These are phyloP conservation scores for Syncephalastrum sp. DNA, from an alignment of 371 early-diverging fungal species.

Conservation along the genomic window DNA sequence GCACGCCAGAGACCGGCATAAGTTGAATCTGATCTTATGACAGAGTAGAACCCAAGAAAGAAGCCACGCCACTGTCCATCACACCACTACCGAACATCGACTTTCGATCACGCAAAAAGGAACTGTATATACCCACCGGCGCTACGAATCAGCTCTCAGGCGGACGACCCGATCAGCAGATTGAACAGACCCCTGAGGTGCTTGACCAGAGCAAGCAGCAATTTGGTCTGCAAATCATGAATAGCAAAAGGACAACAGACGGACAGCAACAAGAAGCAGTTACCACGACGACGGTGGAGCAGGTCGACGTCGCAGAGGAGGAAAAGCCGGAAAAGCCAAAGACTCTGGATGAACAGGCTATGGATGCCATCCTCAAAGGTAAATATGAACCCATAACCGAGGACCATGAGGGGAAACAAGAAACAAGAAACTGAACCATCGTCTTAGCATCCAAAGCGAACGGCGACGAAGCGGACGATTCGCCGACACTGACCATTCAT, in stretches of 20 bases:
- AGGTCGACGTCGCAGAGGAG: constrained; percentile 10
- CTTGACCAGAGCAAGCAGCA: constrained; percentile 8
- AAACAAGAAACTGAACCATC: not conserved
- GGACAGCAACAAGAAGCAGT: constrained; percentile 7
- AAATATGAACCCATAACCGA: not conserved
- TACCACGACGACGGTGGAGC: constrained; percentile 12
- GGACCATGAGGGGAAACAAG: not conserved
- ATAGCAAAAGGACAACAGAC: constrained; percentile 4
- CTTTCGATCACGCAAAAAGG: constrained; percentile 49
- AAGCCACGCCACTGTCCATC: constrained; percentile 43
- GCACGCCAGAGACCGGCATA: no score
- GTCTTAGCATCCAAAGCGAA: constrained; percentile 39
- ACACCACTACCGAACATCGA: constrained; percentile 49
- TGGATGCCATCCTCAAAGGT: constrained; percentile 56
- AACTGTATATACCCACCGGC: constrained; percentile 39
- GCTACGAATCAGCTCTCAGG: constrained; percentile 11
- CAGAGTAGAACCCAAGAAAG: constrained; percentile 44
- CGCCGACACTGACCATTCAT: constrained; percentile 49
- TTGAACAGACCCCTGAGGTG: constrained; percentile 21
- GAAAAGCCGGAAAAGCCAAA: constrained; percentile 20
- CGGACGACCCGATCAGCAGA: constrained; percentile 4
- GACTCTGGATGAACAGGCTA: constrained; percentile 58
- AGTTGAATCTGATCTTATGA: not conserved
- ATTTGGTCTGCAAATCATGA: constrained; percentile 23
- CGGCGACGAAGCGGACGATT: constrained; percentile 42